Conservation (phyloP, 257 asterid species). For the Ophiorrhiza pumila region DNA sequence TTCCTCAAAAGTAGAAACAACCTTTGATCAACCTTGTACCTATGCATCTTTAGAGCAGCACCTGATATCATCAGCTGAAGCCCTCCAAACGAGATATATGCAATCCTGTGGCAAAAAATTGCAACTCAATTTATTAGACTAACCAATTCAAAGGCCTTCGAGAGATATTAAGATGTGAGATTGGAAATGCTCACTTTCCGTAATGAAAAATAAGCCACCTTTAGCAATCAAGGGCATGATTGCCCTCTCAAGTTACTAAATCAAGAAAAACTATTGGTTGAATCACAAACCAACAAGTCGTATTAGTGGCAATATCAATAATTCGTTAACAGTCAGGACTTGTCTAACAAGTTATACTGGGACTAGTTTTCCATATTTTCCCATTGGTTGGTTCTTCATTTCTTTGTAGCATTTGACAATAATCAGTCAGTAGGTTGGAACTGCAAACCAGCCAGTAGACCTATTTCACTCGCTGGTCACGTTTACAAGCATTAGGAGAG, state of each 20-base stretch:
- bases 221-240: not conserved
- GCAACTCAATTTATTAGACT: conserved; percentile 8
- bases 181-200: not conserved
- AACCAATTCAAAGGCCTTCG: not conserved
- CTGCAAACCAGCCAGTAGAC: not conserved
- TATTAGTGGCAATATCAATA: not conserved
- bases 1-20: conserved; percentile 80
- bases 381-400: not conserved
- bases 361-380: not conserved
- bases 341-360: not conserved
- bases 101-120: conserved; percentile 38
- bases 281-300: not conserved
- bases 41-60: conserved; percentile 45
- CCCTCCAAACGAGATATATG: conserved; percentile 79
- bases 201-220: not conserved
- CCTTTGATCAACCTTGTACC: conserved; percentile 62
- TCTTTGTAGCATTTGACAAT: not conserved
- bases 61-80: conserved; percentile 81
- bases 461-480: not conserved
- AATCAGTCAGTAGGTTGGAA: not conserved
- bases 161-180: not conserved
- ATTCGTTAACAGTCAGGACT: not conserved
- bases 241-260: not conserved
- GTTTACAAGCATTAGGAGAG: not conserved
- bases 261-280: not conserved